Evolutionary conservation across 345 rosid species (phyloP).

Genomic region (Melastoma malabathricum): DNA sequence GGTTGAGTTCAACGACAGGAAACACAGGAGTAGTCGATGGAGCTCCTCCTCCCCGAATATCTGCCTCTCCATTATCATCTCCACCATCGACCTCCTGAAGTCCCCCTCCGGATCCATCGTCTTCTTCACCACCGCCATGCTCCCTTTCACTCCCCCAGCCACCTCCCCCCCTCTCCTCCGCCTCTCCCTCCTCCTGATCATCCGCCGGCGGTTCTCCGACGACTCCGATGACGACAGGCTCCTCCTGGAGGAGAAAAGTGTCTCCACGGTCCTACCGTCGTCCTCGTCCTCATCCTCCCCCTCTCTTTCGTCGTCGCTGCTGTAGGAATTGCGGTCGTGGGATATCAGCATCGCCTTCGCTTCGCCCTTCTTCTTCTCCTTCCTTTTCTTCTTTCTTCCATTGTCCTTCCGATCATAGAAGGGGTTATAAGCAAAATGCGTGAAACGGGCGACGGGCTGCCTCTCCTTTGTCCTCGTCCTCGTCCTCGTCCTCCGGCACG

Average conservation of each 20-base stretch:
- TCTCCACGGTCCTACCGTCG: constrained; percentile 17
- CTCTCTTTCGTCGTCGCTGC: constrained; percentile 49
- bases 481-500: constrained; percentile 10
- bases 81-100: constrained; percentile 28
- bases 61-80: constrained; percentile 29
- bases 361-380: constrained; percentile 5
- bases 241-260: constrained; percentile 60
- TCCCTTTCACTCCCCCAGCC: constrained; percentile 37
- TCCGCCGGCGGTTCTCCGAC: constrained; percentile 14
- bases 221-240: constrained; percentile 56
- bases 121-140: constrained; percentile 35
- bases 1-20: constrained; percentile 18
- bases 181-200: constrained; percentile 8
- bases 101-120: constrained; percentile 22
- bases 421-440: constrained; percentile 5
- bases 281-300: constrained; percentile 29
- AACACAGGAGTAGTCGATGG: constrained; percentile 20
- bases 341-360: constrained; percentile 8
- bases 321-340: constrained; percentile 39
- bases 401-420: constrained; percentile 18
- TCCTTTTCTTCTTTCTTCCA: constrained; percentile 19
- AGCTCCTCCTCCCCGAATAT: constrained; percentile 18
- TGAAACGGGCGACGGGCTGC: constrained; percentile 2
- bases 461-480: neutral
- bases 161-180: constrained; percentile 13